A percentile compares a stretch with the other conserved stretches of the same genome.
These are phyloP conservation scores for Neonectria sp. DNA, from an alignment of 2,329 filamentous ascomycete species.

Conservation along the genomic window DNA sequence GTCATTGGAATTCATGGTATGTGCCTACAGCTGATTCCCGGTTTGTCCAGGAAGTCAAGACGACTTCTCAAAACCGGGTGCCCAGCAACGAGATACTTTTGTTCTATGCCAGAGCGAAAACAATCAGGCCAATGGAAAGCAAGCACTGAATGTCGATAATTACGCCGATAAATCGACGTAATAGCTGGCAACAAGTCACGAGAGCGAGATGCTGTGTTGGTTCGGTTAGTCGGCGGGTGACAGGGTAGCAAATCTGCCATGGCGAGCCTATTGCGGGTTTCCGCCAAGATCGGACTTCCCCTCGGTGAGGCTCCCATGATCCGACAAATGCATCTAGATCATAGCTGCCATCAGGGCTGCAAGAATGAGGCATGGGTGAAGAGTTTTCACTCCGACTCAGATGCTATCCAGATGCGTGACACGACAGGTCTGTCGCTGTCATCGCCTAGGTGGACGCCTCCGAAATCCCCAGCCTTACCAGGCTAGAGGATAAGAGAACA, in stretches of 20 bases:
- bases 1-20: slow-evolving; percentile 47
- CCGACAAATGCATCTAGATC: slow-evolving; percentile 17
- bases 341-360: neutral
- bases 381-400: slow-evolving; percentile 11
- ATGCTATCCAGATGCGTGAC: slow-evolving; percentile 9
- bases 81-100: slow-evolving; percentile 68
- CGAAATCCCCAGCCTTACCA: slow-evolving; percentile 20
- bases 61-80: slow-evolving; percentile 69
- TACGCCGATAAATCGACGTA: slow-evolving; percentile 51
- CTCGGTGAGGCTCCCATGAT: neutral
- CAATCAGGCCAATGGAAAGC: slow-evolving; percentile 63
- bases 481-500: neutral
- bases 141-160: slow-evolving; percentile 67
- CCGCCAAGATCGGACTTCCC: neutral
- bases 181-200: slow-evolving; percentile 53
- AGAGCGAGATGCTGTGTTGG: slow-evolving; percentile 12
- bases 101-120: slow-evolving; percentile 72
- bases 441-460: slow-evolving; percentile 9
- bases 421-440: slow-evolving; percentile 11
- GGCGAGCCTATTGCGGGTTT: neutral
- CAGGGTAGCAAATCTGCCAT: slow-evolving; percentile 3
- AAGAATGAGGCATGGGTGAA: slow-evolving; percentile 7
- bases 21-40: slow-evolving; percentile 74
- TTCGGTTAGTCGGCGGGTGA: slow-evolving; percentile 24
- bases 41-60: slow-evolving; percentile 68